Base-by-base conservation (phyloP, 1,139 yeast species). In the Debaryomycetaceae sp. region DNA sequence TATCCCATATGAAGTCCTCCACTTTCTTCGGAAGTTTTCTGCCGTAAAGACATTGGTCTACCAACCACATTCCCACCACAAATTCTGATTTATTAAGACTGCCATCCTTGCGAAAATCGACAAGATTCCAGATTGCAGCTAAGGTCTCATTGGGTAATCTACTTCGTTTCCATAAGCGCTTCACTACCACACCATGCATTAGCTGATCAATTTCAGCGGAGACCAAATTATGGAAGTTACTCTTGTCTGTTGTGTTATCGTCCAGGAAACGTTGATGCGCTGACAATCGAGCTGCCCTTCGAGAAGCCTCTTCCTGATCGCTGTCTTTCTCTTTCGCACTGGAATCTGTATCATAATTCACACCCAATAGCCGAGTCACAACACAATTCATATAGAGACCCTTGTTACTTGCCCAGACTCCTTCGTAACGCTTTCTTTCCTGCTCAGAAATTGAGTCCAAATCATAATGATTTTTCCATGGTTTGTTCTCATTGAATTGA, bases 21-120 rank as follows among this genome's bases (percentile, higher is more conserved):
- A 85, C 76, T 29, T 64, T 65, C 48, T 78, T 75, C 0, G 98
- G 97, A 38, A 92, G 67, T 59, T 92, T 92, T 30, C 96, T 72
- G 0, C 98, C 98, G 56, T 91, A 92, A n/a, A 91, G 69, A 55
- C 96, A 87, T 59, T 91, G 98, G 60, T 91, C 98, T 1, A 91
- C 92, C 6, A 88, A 64, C 98, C 98, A 91, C 87, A 86, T 88
- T 0, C 96, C 98, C 11, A 89, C 94, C 31, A 91, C 65, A 53
- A 92, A 92, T 47, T 91, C 91, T 35, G 81, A 83, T 45, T 87
- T 78, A 52, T 84, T 87, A 39, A 91, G 66, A 0, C 88, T 79
- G 0, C 96, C 95, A 58, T 87, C 95, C 36, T 69, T 67, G 48
- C 91, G 67, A 36, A 76, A 75, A 56, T 89, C 96, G 14, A 89